Base-by-base conservation (phyloP, 2,329 filamentous ascomycete species). In the Penicillium sp. region DNA sequence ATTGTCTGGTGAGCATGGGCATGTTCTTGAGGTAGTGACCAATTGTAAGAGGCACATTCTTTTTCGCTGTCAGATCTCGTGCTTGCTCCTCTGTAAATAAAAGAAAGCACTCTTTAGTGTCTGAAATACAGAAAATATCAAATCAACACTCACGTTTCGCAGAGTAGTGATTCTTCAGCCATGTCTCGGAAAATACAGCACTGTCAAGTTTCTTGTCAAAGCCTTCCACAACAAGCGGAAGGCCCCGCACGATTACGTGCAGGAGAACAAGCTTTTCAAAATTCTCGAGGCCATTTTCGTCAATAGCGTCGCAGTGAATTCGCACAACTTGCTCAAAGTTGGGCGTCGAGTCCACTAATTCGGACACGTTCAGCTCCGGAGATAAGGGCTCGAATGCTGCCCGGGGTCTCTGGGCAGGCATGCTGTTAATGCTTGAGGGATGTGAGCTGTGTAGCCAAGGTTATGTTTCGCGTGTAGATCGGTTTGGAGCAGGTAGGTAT, bases 381-480 rank as follows among this genome's bases (percentile, higher is more conserved):
- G 93, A 87, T 51, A 98, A 91, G 1, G 94, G 93, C 76, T 96
- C 92, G 76, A 98, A 98, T 56, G 93, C 92, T 17, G 93, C 92
- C 73, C 92, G 90, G 0, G 92, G 92, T 70, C 93, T 88, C 62
- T 90, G 82, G 15, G 90, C 84, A 58, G 91, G 90, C 93, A 97
- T 97, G 30, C 19, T 61, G n/a, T 23, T 15, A 49, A 26, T n/a
- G 49, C 15, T 54, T 17, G 13, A 26, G 17, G 26, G 19, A 30
- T 23, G 41, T 31, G 15, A 31, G 23, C 48, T 45, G 49, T 41
- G 17, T n/a, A 17, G 6, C n/a, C 7, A 26, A 44, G 8, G n/a
- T 19, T 3, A 5, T 47, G n/a, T n/a, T 8, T 26, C 4, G 26
- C 26, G 26, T 5, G 26, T 4, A 26, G 26, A 26, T 26, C 26